These are phyloP conservation scores for Goffeauzyma gilvescens DNA, from an alignment of 768 basidiomycete species.

Conservation along the genomic window DNA sequence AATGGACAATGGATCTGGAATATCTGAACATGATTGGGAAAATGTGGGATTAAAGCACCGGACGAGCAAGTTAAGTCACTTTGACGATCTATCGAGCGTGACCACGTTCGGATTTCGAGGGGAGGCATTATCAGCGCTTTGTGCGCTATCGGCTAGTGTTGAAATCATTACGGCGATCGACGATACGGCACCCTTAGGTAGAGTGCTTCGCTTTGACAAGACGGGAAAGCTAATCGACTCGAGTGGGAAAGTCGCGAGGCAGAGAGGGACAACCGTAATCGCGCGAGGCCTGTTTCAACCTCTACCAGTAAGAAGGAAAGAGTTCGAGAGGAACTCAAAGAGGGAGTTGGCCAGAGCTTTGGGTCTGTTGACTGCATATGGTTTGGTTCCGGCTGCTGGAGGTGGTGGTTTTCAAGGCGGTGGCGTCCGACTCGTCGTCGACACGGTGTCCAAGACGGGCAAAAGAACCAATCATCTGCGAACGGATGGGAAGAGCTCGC, in stretches of 20 bases:
- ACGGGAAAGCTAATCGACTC: constrained; percentile 44
- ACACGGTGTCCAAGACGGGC: constrained; percentile 48
- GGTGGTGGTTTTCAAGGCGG: constrained; percentile 10
- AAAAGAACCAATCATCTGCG: constrained; percentile 44
- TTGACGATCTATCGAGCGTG: constrained; percentile 50
- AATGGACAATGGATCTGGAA: constrained; percentile 78
- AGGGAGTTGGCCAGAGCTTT: constrained; percentile 75
- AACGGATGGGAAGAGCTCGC: constrained; percentile 48
- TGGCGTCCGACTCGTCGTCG: constrained; percentile 51
- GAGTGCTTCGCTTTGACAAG: constrained; percentile 51
- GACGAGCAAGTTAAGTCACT: constrained; percentile 72
- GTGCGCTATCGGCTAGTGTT: constrained; percentile 56
- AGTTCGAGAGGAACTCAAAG: constrained; percentile 70
- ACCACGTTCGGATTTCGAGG: constrained; percentile 85
- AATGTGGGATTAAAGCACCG: constrained; percentile 80
- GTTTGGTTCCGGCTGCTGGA: constrained; percentile 47
- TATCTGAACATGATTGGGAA: constrained; percentile 55
- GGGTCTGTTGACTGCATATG: constrained; percentile 67
- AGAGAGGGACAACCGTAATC: constrained; percentile 73
- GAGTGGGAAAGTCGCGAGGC: constrained; percentile 36
- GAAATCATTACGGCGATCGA: constrained; percentile 55
- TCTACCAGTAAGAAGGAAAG: constrained; percentile 77
- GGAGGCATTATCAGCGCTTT: constrained; percentile 84
- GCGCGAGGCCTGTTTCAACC: constrained; percentile 55
- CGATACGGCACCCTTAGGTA: constrained; percentile 56